phyloP scores from a whole-genome alignment of 164 flowering plant species.

The Kalanchoe fedtschenkoi region DNA sequence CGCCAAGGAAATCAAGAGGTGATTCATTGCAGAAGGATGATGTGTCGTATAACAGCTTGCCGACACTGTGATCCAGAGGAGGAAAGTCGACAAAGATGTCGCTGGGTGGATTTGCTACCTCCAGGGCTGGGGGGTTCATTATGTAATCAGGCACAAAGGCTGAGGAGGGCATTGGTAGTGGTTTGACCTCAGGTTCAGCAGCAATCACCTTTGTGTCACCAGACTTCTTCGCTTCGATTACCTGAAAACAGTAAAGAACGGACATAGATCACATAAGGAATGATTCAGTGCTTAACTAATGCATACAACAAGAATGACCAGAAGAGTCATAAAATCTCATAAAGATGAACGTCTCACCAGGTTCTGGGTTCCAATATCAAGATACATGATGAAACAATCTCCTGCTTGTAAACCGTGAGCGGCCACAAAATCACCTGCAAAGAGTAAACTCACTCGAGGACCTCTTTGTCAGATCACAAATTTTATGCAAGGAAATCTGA shows the following conservation, averaged over 20 bases:
- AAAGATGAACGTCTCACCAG: background rate
- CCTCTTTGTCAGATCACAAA: background rate
- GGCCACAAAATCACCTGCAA: conserved; percentile 4
- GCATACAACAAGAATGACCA: background rate
- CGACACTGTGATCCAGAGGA: background rate
- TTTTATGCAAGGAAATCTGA: too few species aligned
- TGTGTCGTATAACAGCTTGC: background rate
- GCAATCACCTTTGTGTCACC: background rate
- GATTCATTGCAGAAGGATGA: conserved; percentile 4
- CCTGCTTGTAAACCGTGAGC: conserved; percentile 2
- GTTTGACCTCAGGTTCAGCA: background rate
- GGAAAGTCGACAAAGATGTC: background rate
- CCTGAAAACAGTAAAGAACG: background rate
- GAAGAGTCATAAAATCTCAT: background rate
- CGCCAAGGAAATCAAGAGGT: conserved; percentile 5
- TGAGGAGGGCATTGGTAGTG: too few species aligned
- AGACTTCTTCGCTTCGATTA: conserved; percentile 1
- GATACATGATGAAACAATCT: background rate
- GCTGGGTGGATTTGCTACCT: background rate
- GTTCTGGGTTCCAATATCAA: background rate
- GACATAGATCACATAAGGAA: background rate
- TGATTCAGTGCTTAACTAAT: too few species aligned
- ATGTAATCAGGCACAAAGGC: background rate
- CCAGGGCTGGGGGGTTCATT: too few species aligned
- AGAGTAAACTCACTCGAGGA: background rate